phyloP scores from a whole-genome alignment of 2,329 filamentous ascomycete species.

The Aspergillus novofumigatus region DNA sequence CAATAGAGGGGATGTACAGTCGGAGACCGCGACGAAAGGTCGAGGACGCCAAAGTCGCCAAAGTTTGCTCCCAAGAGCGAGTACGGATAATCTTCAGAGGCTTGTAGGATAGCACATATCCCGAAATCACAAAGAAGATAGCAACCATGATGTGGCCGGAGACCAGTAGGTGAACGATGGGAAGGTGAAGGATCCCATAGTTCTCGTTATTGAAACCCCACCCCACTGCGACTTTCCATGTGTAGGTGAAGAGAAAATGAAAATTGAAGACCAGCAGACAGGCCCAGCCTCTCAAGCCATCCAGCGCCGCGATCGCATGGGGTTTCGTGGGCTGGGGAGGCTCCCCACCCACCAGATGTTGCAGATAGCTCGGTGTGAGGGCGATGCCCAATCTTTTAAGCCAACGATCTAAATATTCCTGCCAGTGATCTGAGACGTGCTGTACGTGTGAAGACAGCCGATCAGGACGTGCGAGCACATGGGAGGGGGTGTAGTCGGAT shows the following conservation, averaged over 20 bases:
- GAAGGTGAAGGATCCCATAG: slow-evolving; percentile 38
- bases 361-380: slow-evolving; percentile 35
- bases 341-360: slow-evolving; percentile 29
- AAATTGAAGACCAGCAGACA: slow-evolving; percentile 46
- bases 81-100: slow-evolving; percentile 37
- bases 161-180: slow-evolving; percentile 40
- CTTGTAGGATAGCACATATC: slow-evolving; percentile 45
- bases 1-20: slow-evolving; percentile 40
- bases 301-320: slow-evolving; percentile 39
- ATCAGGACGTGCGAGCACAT: slow-evolving; percentile 16
- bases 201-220: slow-evolving; percentile 41
- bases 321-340: slow-evolving; percentile 25
- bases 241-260: slow-evolving; percentile 44
- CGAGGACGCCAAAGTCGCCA: slow-evolving; percentile 38
- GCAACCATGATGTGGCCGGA: slow-evolving; percentile 46
- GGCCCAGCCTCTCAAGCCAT: slow-evolving; percentile 42
- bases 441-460: slow-evolving; percentile 14
- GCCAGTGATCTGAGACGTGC: slow-evolving; percentile 22
- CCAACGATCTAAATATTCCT: slow-evolving; percentile 18
- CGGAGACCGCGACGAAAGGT: slow-evolving; percentile 43
- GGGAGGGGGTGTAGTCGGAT: slow-evolving; percentile 21
- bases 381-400: slow-evolving; percentile 25
- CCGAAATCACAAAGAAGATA: slow-evolving; percentile 48
- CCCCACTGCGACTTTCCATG: slow-evolving; percentile 37
- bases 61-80: slow-evolving; percentile 36